Percentiles rank a stretch among this genome's conserved stretches.
Conservation (phyloP, 2,329 filamentous ascomycete genomes). For the Penicillium hesseltinei region DNA sequence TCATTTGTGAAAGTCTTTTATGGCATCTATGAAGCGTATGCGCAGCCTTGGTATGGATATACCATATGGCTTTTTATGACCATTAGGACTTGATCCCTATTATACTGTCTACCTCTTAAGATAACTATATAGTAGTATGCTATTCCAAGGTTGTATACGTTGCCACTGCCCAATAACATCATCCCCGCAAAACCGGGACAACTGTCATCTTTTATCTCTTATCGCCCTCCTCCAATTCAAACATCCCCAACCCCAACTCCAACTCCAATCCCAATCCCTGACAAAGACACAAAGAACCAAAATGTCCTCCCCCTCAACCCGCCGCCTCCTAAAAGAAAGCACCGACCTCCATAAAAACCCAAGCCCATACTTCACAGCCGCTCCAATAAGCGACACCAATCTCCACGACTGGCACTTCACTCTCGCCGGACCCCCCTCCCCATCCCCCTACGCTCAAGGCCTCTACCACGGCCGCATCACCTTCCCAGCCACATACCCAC, state of each 20-base stretch:
- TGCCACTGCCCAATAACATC: not conserved
- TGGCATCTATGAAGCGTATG: not conserved
- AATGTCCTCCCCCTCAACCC: slow-evolving; percentile 37
- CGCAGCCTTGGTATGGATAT: not conserved
- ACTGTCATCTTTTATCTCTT: not conserved
- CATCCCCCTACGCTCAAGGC: slow-evolving; percentile 75
- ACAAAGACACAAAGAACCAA: not conserved
- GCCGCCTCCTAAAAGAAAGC: slow-evolving; percentile 70
- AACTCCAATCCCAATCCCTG: not conserved
- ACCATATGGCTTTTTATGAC: not conserved
- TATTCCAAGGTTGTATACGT: not conserved
- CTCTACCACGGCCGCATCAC: slow-evolving; percentile 96
- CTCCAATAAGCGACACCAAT: slow-evolving; percentile 75
- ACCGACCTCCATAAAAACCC: slow-evolving; percentile 77
- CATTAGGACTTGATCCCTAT: not conserved
- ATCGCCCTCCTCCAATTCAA: not conserved
- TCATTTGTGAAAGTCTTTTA: slow-evolving; percentile 1
- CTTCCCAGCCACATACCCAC: slow-evolving; percentile 82
- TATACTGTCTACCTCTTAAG: not conserved
- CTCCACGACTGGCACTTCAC: slow-evolving; percentile 99
- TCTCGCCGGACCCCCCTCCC: slow-evolving; percentile 79
- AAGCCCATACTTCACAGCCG: slow-evolving; percentile 79
- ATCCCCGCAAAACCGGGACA: not conserved
- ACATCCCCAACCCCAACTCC: not conserved
- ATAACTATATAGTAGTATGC: not conserved